Evolutionary conservation across 1,284 basidiomycete species (phyloP), one percentile per base, ranked within the genome.

Genomic region (Puccinia polysora): DNA sequence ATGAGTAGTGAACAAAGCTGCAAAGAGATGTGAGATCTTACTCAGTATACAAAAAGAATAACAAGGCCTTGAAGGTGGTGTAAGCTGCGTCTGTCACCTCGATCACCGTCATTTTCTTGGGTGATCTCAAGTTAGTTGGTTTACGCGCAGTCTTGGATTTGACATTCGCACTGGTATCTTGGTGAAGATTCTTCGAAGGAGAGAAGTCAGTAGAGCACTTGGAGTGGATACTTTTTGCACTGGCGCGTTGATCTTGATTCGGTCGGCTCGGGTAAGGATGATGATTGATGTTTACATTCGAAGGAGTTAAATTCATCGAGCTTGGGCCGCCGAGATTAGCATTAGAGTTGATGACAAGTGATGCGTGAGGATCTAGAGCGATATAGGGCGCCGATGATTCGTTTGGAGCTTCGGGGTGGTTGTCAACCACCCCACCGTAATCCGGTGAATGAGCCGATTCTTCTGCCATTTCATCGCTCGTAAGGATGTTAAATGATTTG

Each of bases 21-120:
- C 38, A 75, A 76, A 73, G 25, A 23, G 45, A 49, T 34, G n/a
- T 3, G 14, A 8, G 32, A 52, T 80, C 75, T 8, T 75, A 77
- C 70, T 81, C 79, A 38, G 81, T 81, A 73, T 81, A 81, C 25
- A 81, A 77, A 65, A 77, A 81, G 75, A 78, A 78, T 1, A 81
- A 75, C 49, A 81, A 74, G 5, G 80, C 77, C 70, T 79, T 79
- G 75, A 78, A 81, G 0, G 80, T 81, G 1, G 77, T 74, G 74
- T 81, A 81, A 6, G 69, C 34, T n/a, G 69, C 25, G 25, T 64
- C 60, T 23, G 36, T 64, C 32, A 76, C 65, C 56, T 67, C 65
- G 10, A 67, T 56, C 53, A 56, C 53, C 28, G 65, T 67, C 38
- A 60, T 60, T 60, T 60, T 60, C n/a, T 38, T n/a, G 28, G 58